Percentiles rank a stretch among this genome's conserved stretches.
Evolutionary conservation across 1,139 yeast genomes (phyloP).

Genomic region (Hansenula anomala): DNA sequence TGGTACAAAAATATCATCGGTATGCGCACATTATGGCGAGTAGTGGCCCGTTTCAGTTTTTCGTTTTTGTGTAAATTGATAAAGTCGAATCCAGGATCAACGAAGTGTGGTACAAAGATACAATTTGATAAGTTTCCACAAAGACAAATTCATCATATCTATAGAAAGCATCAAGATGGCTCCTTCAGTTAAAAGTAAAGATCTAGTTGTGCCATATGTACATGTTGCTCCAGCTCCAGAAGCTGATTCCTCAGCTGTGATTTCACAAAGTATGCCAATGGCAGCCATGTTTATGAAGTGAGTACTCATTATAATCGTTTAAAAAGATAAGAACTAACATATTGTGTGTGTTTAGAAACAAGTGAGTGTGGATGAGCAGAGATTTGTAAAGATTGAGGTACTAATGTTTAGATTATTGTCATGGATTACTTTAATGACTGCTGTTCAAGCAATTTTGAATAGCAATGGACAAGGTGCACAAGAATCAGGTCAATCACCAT

Average conservation of each 20-base stretch:
- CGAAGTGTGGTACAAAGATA: too few species aligned
- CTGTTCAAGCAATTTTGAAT: constrained; percentile 36
- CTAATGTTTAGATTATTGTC: constrained; percentile 29
- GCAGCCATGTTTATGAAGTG: constrained; percentile 54
- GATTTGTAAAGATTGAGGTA: neutral
- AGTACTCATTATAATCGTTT: neutral
- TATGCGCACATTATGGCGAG: too few species aligned
- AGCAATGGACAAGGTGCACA: constrained; percentile 14
- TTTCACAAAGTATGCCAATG: constrained; percentile 63
- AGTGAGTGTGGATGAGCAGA: constrained; percentile 10
- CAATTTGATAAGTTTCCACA: too few species aligned
- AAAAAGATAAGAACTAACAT: neutral
- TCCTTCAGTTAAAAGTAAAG: constrained; percentile 28
- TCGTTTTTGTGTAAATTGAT: too few species aligned
- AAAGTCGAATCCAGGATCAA: too few species aligned
- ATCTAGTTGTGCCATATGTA: constrained; percentile 35
- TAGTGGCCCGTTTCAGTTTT: too few species aligned
- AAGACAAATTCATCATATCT: too few species aligned
- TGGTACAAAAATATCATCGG: too few species aligned
- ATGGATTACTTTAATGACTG: constrained; percentile 41
- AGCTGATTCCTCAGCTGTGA: constrained; percentile 38
- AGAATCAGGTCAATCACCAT: constrained; percentile 16
- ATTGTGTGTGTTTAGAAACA: constrained; percentile 25
- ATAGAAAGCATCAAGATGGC: too few species aligned
- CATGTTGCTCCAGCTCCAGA: constrained; percentile 47